phyloP scores from a whole-genome alignment of 208 protist species.

The Crithidia acanthocephali region DNA sequence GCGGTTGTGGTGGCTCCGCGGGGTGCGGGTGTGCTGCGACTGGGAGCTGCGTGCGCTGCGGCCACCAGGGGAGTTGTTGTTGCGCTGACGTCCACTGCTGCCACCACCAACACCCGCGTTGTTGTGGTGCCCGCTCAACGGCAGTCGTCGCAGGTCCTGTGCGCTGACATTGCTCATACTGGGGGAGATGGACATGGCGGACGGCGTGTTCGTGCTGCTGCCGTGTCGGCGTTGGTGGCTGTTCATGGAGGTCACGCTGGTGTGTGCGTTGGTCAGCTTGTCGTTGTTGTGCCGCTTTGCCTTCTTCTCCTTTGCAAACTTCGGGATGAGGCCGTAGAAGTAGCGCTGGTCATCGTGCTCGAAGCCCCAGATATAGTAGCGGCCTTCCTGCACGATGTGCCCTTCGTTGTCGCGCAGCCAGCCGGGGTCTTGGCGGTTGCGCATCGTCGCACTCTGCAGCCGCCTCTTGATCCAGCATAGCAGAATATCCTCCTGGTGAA shows the following conservation, averaged over 20 bases:
- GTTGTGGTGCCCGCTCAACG: slow-evolving; percentile 1
- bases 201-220: slow-evolving; percentile 12
- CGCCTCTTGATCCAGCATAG: slow-evolving; percentile 64
- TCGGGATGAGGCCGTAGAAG: slow-evolving; percentile 70
- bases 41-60: slow-evolving; percentile 20
- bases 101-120: not conserved
- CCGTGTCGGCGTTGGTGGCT: slow-evolving; percentile 9
- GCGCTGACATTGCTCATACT: slow-evolving; percentile 16
- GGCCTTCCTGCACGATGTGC: slow-evolving; percentile 60
- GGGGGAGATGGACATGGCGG: slow-evolving; percentile 15
- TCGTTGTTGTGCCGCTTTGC: slow-evolving; percentile 18
- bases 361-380: slow-evolving; percentile 72
- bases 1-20: not conserved
- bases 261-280: slow-evolving; percentile 5
- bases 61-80: slow-evolving; percentile 4
- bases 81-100: not conserved
- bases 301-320: slow-evolving; percentile 58
- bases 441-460: slow-evolving; percentile 39
- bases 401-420: slow-evolving; percentile 50
- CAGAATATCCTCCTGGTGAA: slow-evolving; percentile 48
- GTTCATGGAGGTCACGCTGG: slow-evolving; percentile 4
- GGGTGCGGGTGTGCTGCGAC: slow-evolving; percentile 17
- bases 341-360: slow-evolving; percentile 55
- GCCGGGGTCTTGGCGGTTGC: slow-evolving; percentile 39
- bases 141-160: slow-evolving; percentile 6